Evolutionary conservation across 129 eudicot species (phyloP).

Genomic region (Arctium lappa): DNA sequence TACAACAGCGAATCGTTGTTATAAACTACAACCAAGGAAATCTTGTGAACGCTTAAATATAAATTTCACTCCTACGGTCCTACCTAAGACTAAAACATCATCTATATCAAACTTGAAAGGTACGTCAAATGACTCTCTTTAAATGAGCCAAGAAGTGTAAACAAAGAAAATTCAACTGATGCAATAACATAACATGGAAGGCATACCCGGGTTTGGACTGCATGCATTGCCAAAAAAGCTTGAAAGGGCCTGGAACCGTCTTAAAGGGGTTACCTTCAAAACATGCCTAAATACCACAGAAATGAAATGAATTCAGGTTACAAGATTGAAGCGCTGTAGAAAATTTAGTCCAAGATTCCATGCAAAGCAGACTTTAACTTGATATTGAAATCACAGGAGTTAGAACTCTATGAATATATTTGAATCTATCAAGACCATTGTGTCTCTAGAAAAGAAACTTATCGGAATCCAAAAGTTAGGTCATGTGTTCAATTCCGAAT

Average conservation of each 20-base stretch:
- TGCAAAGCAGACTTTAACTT: background rate
- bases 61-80: background rate
- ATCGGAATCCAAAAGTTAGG: background rate
- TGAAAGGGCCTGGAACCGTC: slow-evolving; percentile 97
- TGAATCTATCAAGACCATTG: background rate
- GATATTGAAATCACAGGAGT: background rate
- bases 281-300: slow-evolving; percentile 59
- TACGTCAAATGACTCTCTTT: background rate
- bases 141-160: background rate
- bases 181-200: background rate
- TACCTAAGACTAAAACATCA: background rate
- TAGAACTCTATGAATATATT: background rate
- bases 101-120: background rate
- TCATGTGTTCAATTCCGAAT: background rate
- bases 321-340: background rate
- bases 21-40: background rate
- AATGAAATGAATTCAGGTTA: slow-evolving; percentile 2
- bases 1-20: background rate
- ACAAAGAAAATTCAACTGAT: background rate
- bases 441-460: background rate
- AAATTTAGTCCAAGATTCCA: background rate
- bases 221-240: slow-evolving; percentile 95
- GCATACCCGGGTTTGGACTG: slow-evolving; percentile 92
- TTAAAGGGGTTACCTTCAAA: slow-evolving; percentile 98
- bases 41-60: background rate